phyloP scores from a whole-genome alignment of 495 filamentous ascomycete genomes.

The Pseudevernia furfuracea region DNA sequence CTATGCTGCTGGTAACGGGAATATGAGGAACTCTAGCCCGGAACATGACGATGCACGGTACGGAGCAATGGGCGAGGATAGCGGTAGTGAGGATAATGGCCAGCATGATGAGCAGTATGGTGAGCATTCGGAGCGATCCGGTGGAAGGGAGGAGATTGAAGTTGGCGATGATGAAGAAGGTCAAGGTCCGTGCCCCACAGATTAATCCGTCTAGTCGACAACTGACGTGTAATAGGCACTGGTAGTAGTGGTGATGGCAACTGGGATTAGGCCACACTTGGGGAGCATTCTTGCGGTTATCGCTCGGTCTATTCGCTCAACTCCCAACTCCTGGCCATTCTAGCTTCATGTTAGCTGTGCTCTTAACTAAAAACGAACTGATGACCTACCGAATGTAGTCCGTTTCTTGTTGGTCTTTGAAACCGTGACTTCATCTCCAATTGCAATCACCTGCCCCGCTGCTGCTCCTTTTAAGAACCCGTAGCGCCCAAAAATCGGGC shows the following conservation, averaged over 20 bases:
- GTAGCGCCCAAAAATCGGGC: conserved; percentile 80
- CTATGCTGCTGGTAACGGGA: neutral
- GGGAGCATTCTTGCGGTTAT: neutral
- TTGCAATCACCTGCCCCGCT: conserved; percentile 36
- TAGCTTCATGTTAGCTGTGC: neutral
- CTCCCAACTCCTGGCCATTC: conserved; percentile 11
- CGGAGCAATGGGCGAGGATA: neutral
- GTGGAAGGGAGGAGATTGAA: neutral
- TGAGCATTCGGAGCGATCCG: neutral
- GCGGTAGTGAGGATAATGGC: neutral
- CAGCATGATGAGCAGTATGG: neutral
- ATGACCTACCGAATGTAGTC: conserved; percentile 55
- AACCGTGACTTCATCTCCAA: conserved; percentile 67
- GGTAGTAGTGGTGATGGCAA: neutral
- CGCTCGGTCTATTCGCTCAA: neutral
- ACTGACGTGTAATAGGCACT: neutral
- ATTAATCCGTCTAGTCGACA: neutral
- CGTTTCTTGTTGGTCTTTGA: conserved; percentile 48
- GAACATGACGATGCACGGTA: neutral
- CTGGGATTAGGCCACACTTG: neutral
- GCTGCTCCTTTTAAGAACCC: conserved; percentile 49
- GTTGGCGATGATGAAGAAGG: neutral
- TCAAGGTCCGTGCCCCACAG: neutral
- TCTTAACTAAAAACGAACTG: no score
- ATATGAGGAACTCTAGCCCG: neutral